These are phyloP conservation scores for Rhizopus sp. DNA, from an alignment of 371 early-diverging fungal species.

Conservation along the genomic window DNA sequence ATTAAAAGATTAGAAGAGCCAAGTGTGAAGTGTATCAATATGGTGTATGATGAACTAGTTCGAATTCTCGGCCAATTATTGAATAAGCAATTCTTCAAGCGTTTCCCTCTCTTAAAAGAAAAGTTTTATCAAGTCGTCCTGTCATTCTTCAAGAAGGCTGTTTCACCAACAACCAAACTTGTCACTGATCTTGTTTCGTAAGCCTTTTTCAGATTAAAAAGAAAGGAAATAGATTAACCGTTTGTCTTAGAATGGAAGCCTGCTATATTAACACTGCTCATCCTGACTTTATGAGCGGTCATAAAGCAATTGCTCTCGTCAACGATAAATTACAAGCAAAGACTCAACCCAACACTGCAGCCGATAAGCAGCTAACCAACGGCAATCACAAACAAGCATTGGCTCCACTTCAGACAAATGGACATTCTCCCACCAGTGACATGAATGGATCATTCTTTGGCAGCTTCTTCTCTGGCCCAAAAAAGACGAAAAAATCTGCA, in stretches of 20 bases:
- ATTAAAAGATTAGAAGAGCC: conserved; percentile 97
- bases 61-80: conserved; percentile 91
- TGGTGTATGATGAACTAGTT: conserved; percentile 96
- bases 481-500: conserved; percentile 66
- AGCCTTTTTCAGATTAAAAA: conserved; percentile 30
- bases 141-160: conserved; percentile 86
- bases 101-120: conserved; percentile 94
- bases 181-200: conserved; percentile 87
- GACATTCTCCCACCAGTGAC: conserved; percentile 11
- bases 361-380: conserved; percentile 49
- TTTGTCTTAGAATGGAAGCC: conserved; percentile 91
- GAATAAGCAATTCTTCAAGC: conserved; percentile 89
- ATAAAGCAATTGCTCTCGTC: conserved; percentile 93
- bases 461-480: conserved; percentile 86
- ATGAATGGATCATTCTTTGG: conserved; percentile 88
- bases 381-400: conserved; percentile 20
- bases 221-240: too few species aligned
- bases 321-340: conserved; percentile 68
- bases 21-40: conserved; percentile 86
- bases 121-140: conserved; percentile 89
- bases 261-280: conserved; percentile 98
- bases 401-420: conserved; percentile 37
- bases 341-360: conserved; percentile 51
- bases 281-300: conserved; percentile 97
- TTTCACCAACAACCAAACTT: conserved; percentile 92